Percentiles rank a stretch among this genome's conserved stretches.
Evolutionary conservation across 2,329 filamentous ascomycete species (phyloP).

Genomic region (Cordyceps cateniannulata): DNA sequence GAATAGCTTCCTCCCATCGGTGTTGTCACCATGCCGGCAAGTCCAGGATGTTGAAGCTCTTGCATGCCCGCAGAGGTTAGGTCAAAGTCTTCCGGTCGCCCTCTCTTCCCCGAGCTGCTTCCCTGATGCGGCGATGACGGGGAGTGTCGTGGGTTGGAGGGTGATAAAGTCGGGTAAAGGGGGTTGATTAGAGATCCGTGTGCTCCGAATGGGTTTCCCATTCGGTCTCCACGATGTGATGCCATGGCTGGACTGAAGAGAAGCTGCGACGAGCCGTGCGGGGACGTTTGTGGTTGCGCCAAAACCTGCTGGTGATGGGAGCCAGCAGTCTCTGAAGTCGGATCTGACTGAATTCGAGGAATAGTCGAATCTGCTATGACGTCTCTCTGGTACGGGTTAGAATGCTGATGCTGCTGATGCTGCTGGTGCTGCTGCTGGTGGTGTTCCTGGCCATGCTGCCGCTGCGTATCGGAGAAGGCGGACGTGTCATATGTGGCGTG

Average conservation of each 20-base stretch:
- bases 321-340: not conserved
- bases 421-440: conserved; percentile 22
- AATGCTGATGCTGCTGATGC: conserved; percentile 21
- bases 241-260: conserved; percentile 33
- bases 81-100: conserved; percentile 53
- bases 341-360: conserved; percentile 11
- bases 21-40: conserved; percentile 49
- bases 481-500: conserved; percentile 55
- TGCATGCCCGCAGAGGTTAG: conserved; percentile 44
- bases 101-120: conserved; percentile 37
- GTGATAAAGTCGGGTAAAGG: conserved; percentile 44
- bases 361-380: conserved; percentile 3
- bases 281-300: conserved; percentile 11
- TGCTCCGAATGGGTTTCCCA: conserved; percentile 47
- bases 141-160: conserved; percentile 27
- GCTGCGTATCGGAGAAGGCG: conserved; percentile 28
- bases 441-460: conserved; percentile 24
- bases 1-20: conserved; percentile 47
- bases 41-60: conserved; percentile 47
- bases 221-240: conserved; percentile 48
- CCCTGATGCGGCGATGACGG: conserved; percentile 27
- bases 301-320: conserved; percentile 8
- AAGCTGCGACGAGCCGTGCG: conserved; percentile 10
- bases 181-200: conserved; percentile 43
- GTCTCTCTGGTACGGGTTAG: conserved; percentile 9